These are phyloP conservation scores for Ustilago nuda DNA, from an alignment of 1,284 basidiomycete species.

Conservation along the genomic window DNA sequence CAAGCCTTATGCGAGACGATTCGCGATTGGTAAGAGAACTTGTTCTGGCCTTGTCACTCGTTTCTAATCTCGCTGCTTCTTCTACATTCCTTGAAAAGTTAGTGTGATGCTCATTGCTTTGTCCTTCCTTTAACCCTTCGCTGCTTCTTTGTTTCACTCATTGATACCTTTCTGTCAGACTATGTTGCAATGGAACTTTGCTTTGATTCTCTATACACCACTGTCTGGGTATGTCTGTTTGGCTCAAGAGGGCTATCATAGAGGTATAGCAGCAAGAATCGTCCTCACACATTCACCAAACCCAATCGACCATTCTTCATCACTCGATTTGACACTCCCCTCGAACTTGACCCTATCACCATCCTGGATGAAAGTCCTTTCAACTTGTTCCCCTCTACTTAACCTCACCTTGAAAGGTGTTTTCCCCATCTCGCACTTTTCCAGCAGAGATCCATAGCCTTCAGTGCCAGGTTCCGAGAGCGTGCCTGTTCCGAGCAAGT, in stretches of 20 bases:
- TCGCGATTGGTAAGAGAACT: conserved; percentile 32
- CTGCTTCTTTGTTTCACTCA: background rate
- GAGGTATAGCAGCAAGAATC: conserved; percentile 21
- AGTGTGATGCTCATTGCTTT: background rate
- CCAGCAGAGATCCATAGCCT: conserved; percentile 29
- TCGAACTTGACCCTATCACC: conserved; percentile 24
- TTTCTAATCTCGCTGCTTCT: background rate
- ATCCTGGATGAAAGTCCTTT: conserved; percentile 30
- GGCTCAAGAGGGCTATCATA: background rate
- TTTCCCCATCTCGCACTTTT: conserved; percentile 20
- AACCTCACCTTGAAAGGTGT: conserved; percentile 7
- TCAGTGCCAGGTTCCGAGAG: conserved; percentile 28
- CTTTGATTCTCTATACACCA: background rate
- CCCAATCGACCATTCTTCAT: conserved; percentile 5
- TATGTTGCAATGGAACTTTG: conserved; percentile 3
- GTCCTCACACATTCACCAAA: conserved; percentile 32
- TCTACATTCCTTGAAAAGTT: background rate
- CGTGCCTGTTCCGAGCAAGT: conserved; percentile 43
- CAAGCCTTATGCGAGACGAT: conserved; percentile 33
- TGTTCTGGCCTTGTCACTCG: conserved; percentile 22
- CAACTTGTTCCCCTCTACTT: background rate
- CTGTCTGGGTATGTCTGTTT: background rate
- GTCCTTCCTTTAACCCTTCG: background rate
- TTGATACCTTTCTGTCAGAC: background rate
- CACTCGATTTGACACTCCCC: background rate